A percentile compares a stretch with the other conserved stretches of the same genome.
These are phyloP conservation scores for Salvia miltiorrhiza DNA, from an alignment of 257 asterid genomes.

Conservation along the genomic window DNA sequence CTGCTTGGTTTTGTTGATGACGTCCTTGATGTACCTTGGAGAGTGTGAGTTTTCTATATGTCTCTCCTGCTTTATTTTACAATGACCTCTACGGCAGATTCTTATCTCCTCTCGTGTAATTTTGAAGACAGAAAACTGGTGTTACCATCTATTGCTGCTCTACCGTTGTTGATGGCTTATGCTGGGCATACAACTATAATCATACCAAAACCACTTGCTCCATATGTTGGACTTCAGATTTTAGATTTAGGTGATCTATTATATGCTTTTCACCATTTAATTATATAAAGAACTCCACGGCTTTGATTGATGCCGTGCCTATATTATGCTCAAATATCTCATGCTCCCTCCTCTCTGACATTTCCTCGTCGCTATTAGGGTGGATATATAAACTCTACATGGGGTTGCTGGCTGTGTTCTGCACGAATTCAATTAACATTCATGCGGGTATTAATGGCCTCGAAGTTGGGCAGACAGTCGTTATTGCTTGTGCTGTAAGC, in stretches of 20 bases:
- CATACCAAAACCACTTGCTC: conserved; percentile 82
- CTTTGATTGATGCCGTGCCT: not conserved
- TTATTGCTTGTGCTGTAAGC: conserved; percentile 89
- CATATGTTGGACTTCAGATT: conserved; percentile 58
- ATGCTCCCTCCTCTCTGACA: conserved; percentile 3
- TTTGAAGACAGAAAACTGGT: conserved; percentile 66
- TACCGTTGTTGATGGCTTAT: conserved; percentile 91
- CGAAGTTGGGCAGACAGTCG: conserved; percentile 95
- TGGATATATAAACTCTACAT: conserved; percentile 89
- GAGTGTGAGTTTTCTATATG: conserved; percentile 68
- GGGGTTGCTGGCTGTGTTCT: conserved; percentile 90
- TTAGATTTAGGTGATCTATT: conserved; percentile 61
- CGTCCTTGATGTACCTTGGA: conserved; percentile 98
- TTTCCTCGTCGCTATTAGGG: conserved; percentile 44
- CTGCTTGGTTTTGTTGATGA: conserved; percentile 96
- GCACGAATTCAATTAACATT: conserved; percentile 93
- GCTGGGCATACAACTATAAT: conserved; percentile 89
- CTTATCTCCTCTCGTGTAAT: conserved; percentile 34
- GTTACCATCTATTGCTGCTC: conserved; percentile 88
- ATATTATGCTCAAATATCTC: not conserved
- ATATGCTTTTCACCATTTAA: not conserved
- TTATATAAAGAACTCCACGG: not conserved
- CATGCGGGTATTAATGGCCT: conserved; percentile 97
- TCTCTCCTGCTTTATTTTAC: not conserved
- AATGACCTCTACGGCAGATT: not conserved